These are phyloP conservation scores for Colletotrichum kahawae DNA, from an alignment of 2,329 filamentous ascomycete genomes.

Conservation along the genomic window DNA sequence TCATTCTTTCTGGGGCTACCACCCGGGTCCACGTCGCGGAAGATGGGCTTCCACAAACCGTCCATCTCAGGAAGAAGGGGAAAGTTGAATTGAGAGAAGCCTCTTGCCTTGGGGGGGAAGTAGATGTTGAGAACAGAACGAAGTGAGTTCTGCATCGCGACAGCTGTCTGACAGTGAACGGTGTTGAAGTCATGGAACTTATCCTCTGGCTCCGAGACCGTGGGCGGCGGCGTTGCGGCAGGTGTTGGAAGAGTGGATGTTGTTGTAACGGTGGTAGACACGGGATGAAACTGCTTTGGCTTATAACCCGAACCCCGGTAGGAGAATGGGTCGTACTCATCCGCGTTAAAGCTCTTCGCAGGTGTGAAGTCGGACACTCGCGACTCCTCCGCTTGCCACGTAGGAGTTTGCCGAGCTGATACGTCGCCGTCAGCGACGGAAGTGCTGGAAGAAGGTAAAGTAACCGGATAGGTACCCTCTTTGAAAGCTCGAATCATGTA, in stretches of 20 bases:
- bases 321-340: conserved; percentile 55
- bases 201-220: conserved; percentile 31
- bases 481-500: conserved; percentile 52
- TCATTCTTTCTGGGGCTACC: conserved; percentile 30
- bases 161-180: conserved; percentile 48
- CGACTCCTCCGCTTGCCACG: neutral
- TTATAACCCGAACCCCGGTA: conserved; percentile 25
- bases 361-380: neutral
- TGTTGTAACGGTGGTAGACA: conserved; percentile 25
- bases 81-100: conserved; percentile 54
- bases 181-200: conserved; percentile 52
- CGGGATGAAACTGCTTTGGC: neutral
- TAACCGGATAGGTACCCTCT: conserved; percentile 38
- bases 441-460: neutral
- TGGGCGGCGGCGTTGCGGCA: conserved; percentile 45
- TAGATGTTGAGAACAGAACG: conserved; percentile 56
- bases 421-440: conserved; percentile 7
- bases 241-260: conserved; percentile 46
- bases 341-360: conserved; percentile 18
- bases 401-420: neutral
- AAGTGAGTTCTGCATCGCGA: conserved; percentile 62
- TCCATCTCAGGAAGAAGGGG: conserved; percentile 53
- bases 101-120: conserved; percentile 52
- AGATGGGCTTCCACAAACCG: conserved; percentile 58
- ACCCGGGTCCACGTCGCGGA: conserved; percentile 40